Evolutionary conservation across 306 rosid species (phyloP).

Genomic region (Fagus sylvatica): DNA sequence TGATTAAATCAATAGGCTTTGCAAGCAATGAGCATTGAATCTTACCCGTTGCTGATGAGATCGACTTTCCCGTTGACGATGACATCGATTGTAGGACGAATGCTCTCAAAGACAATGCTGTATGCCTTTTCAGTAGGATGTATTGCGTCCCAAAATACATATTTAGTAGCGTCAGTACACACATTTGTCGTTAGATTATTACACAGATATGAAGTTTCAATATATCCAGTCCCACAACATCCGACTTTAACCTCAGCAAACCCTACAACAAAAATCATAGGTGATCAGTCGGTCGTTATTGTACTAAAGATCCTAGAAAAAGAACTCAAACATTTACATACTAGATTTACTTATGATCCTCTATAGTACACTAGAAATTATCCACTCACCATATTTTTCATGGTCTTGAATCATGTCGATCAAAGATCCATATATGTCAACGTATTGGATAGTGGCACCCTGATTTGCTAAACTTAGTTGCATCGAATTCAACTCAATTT

Average conservation of each 20-base stretch:
- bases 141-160: slow-evolving; percentile 75
- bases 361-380: neutral
- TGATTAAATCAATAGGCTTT: no score
- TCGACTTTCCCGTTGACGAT: slow-evolving; percentile 39
- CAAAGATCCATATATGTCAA: slow-evolving; percentile 55
- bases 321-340: no score
- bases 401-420: slow-evolving; percentile 42
- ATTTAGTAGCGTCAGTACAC: slow-evolving; percentile 57
- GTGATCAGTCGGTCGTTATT: neutral
- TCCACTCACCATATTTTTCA: slow-evolving; percentile 41
- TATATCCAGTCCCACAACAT: slow-evolving; percentile 70
- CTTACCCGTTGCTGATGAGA: slow-evolving; percentile 37
- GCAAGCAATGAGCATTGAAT: neutral
- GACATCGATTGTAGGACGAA: slow-evolving; percentile 32
- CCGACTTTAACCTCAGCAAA: slow-evolving; percentile 50
- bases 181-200: slow-evolving; percentile 42
- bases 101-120: slow-evolving; percentile 36
- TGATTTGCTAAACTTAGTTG: slow-evolving; percentile 23
- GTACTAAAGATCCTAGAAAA: neutral
- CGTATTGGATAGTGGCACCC: slow-evolving; percentile 39
- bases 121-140: slow-evolving; percentile 64
- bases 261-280: slow-evolving; percentile 30
- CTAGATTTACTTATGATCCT: neutral
- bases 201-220: slow-evolving; percentile 57
- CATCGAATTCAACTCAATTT: slow-evolving; percentile 35